These are phyloP conservation scores for Zanthoxylum bungeanum DNA, from an alignment of 345 rosid genomes.

Conservation along the genomic window DNA sequence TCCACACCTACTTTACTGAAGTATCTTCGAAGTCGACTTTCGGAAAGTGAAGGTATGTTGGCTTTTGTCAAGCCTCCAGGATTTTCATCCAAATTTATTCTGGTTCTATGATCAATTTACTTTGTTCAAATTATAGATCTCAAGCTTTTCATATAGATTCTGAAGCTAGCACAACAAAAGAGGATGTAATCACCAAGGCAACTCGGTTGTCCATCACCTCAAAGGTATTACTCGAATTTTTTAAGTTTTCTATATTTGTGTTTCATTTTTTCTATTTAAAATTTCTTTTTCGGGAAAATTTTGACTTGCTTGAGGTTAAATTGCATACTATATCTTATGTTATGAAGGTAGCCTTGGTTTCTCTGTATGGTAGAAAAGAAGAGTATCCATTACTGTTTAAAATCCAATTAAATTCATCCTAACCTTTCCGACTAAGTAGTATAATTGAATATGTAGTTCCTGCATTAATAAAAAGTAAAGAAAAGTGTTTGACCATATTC, in stretches of 20 bases:
- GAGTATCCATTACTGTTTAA: not conserved
- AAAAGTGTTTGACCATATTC: not conserved
- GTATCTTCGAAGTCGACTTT: slow-evolving; percentile 79
- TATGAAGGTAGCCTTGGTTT: not conserved
- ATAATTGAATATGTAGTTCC: not conserved
- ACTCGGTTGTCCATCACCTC: slow-evolving; percentile 76
- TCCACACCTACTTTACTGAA: slow-evolving; percentile 80
- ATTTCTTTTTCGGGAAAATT: not conserved
- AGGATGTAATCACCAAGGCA: slow-evolving; percentile 67
- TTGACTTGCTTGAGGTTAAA: not conserved
- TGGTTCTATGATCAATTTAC: slow-evolving; percentile 1
- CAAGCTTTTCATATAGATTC: slow-evolving; percentile 42
- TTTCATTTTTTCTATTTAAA: not conserved
- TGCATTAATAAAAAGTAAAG: not conserved
- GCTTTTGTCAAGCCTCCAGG: not conserved
- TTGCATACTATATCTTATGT: not conserved
- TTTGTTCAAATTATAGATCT: slow-evolving; percentile 1
- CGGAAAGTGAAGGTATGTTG: slow-evolving; percentile 66
- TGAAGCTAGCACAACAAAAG: slow-evolving; percentile 53
- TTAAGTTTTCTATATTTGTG: not conserved
- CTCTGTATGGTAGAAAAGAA: not conserved
- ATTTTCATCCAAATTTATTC: not conserved
- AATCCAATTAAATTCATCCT: not conserved
- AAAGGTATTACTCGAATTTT: slow-evolving; percentile 44
- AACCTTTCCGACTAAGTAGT: not conserved